A percentile compares a stretch with the other conserved stretches of the same genome.
Conservation (phyloP, 2,329 filamentous ascomycete genomes). For the Aspergillus hiratsukae region DNA sequence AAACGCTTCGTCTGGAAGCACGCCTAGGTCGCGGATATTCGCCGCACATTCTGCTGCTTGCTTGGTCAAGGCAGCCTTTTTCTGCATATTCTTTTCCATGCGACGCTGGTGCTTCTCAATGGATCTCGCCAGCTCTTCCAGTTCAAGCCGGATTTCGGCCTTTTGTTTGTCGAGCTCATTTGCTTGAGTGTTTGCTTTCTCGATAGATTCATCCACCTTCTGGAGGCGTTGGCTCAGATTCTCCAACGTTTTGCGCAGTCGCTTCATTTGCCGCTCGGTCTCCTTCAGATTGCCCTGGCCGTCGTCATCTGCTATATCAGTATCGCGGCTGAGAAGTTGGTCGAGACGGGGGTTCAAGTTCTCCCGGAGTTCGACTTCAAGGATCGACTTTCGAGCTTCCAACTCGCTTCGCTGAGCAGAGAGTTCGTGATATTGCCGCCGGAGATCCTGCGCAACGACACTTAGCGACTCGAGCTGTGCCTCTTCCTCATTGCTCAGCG, state of each 20-base stretch:
- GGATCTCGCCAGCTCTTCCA: slow-evolving; percentile 69
- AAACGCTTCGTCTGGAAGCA: slow-evolving; percentile 89
- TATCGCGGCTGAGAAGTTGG: slow-evolving; percentile 71
- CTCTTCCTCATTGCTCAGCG: slow-evolving; percentile 77
- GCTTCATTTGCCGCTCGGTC: slow-evolving; percentile 74
- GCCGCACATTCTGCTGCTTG: slow-evolving; percentile 77
- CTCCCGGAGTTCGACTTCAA: slow-evolving; percentile 84
- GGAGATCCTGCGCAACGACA: slow-evolving; percentile 65
- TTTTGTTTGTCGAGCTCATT: slow-evolving; percentile 56
- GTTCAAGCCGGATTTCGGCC: slow-evolving; percentile 62
- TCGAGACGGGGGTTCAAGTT: slow-evolving; percentile 84
- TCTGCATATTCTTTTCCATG: slow-evolving; percentile 88
- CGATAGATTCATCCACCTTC: slow-evolving; percentile 71
- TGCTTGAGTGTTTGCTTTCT: slow-evolving; percentile 52
- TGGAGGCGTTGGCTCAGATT: slow-evolving; percentile 64
- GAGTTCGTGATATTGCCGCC: slow-evolving; percentile 70
- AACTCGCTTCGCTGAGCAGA: slow-evolving; percentile 70
- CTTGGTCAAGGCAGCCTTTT: slow-evolving; percentile 72
- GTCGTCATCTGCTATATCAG: slow-evolving; percentile 60
- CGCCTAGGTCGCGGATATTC: slow-evolving; percentile 88
- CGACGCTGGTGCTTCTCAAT: slow-evolving; percentile 84
- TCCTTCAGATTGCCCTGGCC: slow-evolving; percentile 66
- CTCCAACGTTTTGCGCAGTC: slow-evolving; percentile 64
- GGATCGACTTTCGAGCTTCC: slow-evolving; percentile 72
- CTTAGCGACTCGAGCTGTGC: slow-evolving; percentile 69